A percentile compares a stretch with the other conserved stretches of the same genome.
Evolutionary conservation across 2,329 filamentous ascomycete genomes (phyloP).

Genomic region (Metarhizium brunneum): DNA sequence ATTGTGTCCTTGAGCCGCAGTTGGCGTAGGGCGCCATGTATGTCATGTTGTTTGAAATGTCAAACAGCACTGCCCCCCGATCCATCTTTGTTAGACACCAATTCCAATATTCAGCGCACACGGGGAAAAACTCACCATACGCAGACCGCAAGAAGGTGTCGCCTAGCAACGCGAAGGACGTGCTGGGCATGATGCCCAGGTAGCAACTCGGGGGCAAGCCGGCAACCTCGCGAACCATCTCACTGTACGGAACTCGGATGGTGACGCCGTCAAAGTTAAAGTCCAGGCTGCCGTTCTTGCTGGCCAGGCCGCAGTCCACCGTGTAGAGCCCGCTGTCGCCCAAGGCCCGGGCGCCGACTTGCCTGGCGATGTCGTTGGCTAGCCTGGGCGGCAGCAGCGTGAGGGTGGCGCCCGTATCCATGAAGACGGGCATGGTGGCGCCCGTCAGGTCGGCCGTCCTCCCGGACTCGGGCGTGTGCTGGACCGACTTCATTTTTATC

Average conservation of each 20-base stretch:
- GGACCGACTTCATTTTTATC: slow-evolving; percentile 37
- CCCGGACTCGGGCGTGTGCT: slow-evolving; percentile 27
- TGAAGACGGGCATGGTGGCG: slow-evolving; percentile 45
- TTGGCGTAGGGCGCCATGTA: slow-evolving; percentile 42
- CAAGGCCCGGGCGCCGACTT: slow-evolving; percentile 33
- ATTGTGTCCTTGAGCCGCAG: slow-evolving; percentile 27
- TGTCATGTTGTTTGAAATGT: slow-evolving; percentile 37
- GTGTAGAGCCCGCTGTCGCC: slow-evolving; percentile 34
- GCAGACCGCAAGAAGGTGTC: slow-evolving; percentile 45
- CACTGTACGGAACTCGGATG: slow-evolving; percentile 38
- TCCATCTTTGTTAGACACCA: not conserved
- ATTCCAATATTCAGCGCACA: not conserved
- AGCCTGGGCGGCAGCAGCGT: slow-evolving; percentile 54
- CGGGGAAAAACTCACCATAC: slow-evolving; percentile 29
- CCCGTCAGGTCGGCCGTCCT: slow-evolving; percentile 20
- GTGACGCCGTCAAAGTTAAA: slow-evolving; percentile 39
- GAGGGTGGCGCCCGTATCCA: slow-evolving; percentile 63
- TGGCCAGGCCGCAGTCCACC: slow-evolving; percentile 34
- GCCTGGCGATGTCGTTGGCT: slow-evolving; percentile 36
- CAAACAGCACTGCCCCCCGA: slow-evolving; percentile 33
- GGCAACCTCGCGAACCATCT: slow-evolving; percentile 29
- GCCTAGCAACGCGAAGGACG: slow-evolving; percentile 39
- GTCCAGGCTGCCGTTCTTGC: slow-evolving; percentile 33
- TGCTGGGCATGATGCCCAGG: slow-evolving; percentile 38
- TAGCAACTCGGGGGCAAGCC: slow-evolving; percentile 28